Conservation (phyloP, 2,329 filamentous ascomycete genomes). For the Phoma sp. region DNA sequence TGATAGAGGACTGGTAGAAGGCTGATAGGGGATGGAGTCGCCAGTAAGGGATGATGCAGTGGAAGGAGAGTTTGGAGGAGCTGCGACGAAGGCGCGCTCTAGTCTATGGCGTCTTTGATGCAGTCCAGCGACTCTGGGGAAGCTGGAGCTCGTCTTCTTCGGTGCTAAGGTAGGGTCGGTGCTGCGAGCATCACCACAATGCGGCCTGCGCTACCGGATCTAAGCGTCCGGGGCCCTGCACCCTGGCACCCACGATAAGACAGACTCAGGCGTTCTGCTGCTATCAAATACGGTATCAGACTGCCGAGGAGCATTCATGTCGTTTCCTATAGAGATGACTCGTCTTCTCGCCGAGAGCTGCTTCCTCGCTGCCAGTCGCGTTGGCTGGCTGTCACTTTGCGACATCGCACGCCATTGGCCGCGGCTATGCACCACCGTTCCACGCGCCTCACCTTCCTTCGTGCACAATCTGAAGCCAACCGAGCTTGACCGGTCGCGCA, state of each 20-base stretch:
- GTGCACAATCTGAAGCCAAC: conserved; percentile 15
- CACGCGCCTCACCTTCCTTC: conserved; percentile 17
- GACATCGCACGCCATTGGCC: conserved; percentile 24
- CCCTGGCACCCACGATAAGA: conserved; percentile 4
- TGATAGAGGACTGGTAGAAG: conserved; percentile 19
- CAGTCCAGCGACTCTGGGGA: conserved; percentile 31
- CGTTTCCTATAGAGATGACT: not conserved
- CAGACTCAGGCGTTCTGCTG: not conserved
- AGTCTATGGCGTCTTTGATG: conserved; percentile 23
- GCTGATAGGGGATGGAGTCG: conserved; percentile 5
- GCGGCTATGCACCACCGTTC: conserved; percentile 24
- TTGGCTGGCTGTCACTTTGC: conserved; percentile 10
- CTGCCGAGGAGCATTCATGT: not conserved
- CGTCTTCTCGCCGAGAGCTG: not conserved
- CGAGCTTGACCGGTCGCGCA: conserved; percentile 35
- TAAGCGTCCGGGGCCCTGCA: conserved; percentile 1
- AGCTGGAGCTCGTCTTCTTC: conserved; percentile 22
- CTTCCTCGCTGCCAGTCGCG: not conserved
- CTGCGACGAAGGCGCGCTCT: conserved; percentile 19
- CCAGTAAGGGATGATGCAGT: conserved; percentile 7
- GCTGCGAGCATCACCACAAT: conserved; percentile 19
- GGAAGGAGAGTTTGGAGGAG: conserved; percentile 19
- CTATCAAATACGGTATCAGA: not conserved
- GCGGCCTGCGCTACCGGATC: conserved; percentile 21
- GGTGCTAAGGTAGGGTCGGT: conserved; percentile 15